These are phyloP conservation scores for Cryptococcus sp. DNA, from an alignment of 1,284 basidiomycete genomes.

Conservation along the genomic window DNA sequence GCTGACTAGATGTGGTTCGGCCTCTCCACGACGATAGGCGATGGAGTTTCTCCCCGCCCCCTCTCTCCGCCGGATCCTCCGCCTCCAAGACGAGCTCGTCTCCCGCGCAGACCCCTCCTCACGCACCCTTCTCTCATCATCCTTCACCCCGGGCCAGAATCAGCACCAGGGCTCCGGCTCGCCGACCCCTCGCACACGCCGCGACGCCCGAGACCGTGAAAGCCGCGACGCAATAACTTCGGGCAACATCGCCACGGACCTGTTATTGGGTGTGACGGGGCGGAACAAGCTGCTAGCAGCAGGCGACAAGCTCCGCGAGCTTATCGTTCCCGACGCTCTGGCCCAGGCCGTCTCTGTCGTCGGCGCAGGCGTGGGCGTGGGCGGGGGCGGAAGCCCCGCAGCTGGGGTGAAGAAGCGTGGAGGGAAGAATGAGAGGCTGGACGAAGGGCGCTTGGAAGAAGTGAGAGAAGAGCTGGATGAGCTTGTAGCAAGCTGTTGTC, in stretches of 20 bases:
- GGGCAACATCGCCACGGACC: slow-evolving; percentile 39
- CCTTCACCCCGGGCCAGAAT: slow-evolving; percentile 19
- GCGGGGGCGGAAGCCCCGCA: slow-evolving; percentile 54
- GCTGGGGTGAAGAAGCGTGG: slow-evolving; percentile 45
- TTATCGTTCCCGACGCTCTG: slow-evolving; percentile 87
- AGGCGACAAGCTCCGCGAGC: slow-evolving; percentile 79
- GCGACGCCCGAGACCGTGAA: no score
- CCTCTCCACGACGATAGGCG: slow-evolving; percentile 60
- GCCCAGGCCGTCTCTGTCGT: slow-evolving; percentile 55
- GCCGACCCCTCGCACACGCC: slow-evolving; percentile 26
- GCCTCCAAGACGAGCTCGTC: slow-evolving; percentile 76
- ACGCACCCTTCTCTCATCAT: slow-evolving; percentile 40
- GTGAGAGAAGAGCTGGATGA: slow-evolving; percentile 76
- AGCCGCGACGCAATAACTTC: slow-evolving; percentile 11
- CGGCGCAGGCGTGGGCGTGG: slow-evolving; percentile 43
- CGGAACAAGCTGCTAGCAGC: slow-evolving; percentile 81
- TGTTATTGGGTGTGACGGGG: slow-evolving; percentile 52
- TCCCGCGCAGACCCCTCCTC: slow-evolving; percentile 48
- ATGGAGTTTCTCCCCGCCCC: slow-evolving; percentile 82
- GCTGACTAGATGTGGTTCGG: slow-evolving; percentile 4
- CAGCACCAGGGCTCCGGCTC: no score
- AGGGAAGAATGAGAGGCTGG: slow-evolving; percentile 53
- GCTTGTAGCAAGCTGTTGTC: slow-evolving; percentile 78
- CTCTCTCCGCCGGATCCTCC: slow-evolving; percentile 74
- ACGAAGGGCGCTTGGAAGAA: slow-evolving; percentile 56